phyloP scores from a whole-genome alignment of 148 eudicot species.

The Chenopodium album region DNA sequence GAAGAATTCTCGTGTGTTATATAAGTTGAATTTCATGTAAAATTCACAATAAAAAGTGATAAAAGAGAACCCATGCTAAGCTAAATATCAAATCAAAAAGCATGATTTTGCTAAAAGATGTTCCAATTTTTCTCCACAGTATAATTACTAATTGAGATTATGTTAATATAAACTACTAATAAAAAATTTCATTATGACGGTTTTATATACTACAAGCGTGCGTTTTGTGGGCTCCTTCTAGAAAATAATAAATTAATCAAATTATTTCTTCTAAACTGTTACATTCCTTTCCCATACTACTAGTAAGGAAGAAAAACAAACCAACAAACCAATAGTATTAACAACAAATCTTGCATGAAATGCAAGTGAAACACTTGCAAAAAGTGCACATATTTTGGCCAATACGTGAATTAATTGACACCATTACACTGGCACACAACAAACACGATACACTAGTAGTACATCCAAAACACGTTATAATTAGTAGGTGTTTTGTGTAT shows the following conservation, averaged over 20 bases:
- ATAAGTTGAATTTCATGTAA: conserved; percentile 29
- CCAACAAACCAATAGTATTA: neutral
- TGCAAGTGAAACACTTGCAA: neutral
- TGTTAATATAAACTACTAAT: neutral
- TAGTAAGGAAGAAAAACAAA: neutral
- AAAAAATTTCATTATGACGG: conserved; percentile 26
- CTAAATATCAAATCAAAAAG: conserved; percentile 18
- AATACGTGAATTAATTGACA: neutral
- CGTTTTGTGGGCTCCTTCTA: conserved; percentile 30
- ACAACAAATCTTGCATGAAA: neutral
- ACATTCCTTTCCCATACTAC: neutral
- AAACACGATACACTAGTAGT: neutral
- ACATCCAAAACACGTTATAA: too few species aligned
- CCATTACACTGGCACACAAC: neutral
- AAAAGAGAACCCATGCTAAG: neutral
- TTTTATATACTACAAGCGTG: conserved; percentile 33
- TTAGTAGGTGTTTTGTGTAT: too few species aligned
- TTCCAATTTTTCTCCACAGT: conserved; percentile 9
- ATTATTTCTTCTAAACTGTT: conserved; percentile 11
- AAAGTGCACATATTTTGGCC: neutral
- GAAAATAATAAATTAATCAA: neutral
- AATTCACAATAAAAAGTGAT: neutral
- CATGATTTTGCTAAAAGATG: conserved; percentile 26
- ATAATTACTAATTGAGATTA: neutral
- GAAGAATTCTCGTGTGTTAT: conserved; percentile 1